Base-by-base conservation (phyloP, 2,329 filamentous ascomycete genomes). In the Aspergillus intermedius region DNA sequence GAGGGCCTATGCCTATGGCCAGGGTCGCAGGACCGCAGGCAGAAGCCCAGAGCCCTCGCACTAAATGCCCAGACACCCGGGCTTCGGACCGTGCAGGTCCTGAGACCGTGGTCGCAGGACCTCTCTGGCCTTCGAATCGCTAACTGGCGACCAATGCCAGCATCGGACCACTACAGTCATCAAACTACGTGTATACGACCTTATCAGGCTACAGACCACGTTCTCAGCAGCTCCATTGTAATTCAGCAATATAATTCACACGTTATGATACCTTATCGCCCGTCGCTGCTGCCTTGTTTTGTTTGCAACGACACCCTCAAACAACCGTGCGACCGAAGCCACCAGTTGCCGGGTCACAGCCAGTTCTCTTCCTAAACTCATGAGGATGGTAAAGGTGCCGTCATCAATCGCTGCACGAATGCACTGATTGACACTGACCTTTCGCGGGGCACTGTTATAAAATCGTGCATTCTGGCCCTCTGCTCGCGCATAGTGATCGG, bases 341-440 rank as follows among this genome's bases (percentile, higher is more conserved):
- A 54, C 46, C 42, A 54, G 47, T 13, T 37, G 30, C 45, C 50
- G 52, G 19, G 54, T 56, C 46, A 56, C 50, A 21, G 35, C 45
- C 25, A 54, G 50, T 37, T 37, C 52, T 41, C 48, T 45, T 51
- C 48, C 49, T 28, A 56, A 47, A 49, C 49, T 41, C 51, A 56
- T 56, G 44, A 56, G 47, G 49, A 56, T 42, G 34, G 51, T 52
- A 43, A 54, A 52, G 47, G 44, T 54, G 46, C 45, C 47, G 39
- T 56, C 52, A 49, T 56, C 52, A 41, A 56, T 54, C 47, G 50
- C 54, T 39, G 54, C 54, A 41, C 52, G 54, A 46, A 56, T 49
- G 48, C 54, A 56, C 48, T 53, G 40, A 39, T 54, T 47, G 17
- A 53, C 54, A 35, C 44, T 47, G 47, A 56, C 54, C 46, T 53